Evolutionary conservation across 495 filamentous ascomycete species (phyloP).

Genomic region (Penicillium lagena): DNA sequence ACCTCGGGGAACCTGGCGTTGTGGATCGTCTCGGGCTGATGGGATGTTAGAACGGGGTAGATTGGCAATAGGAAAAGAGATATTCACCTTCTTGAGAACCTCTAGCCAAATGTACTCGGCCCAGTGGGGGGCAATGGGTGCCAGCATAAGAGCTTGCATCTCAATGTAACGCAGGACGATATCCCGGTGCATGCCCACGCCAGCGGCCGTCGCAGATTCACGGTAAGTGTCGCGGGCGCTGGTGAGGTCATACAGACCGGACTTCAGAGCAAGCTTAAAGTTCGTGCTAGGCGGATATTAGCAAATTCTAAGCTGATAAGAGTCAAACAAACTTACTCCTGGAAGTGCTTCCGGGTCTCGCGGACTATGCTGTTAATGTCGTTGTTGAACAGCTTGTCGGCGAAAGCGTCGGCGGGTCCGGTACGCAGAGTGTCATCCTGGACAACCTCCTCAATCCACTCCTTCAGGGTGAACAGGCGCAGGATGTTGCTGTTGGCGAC

Average conservation of each 20-base stretch:
- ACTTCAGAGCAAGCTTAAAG: constrained; percentile 91
- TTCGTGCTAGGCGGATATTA: constrained; percentile 48
- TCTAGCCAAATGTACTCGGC: constrained; percentile 90
- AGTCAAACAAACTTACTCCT: constrained; percentile 38
- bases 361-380: constrained; percentile 81
- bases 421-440: constrained; percentile 67
- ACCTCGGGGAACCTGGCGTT: constrained; percentile 69
- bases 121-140: constrained; percentile 87
- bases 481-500: constrained; percentile 89
- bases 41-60: constrained; percentile 12
- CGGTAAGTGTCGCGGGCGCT: constrained; percentile 86
- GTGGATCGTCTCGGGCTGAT: constrained; percentile 61
- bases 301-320: constrained; percentile 1
- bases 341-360: constrained; percentile 71
- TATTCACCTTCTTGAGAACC: constrained; percentile 63
- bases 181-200: constrained; percentile 76
- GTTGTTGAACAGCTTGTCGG: constrained; percentile 87
- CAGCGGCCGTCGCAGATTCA: constrained; percentile 64
- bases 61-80: not conserved
- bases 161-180: constrained; percentile 72
- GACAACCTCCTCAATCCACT: constrained; percentile 85
- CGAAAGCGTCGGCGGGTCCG: constrained; percentile 68
- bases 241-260: constrained; percentile 82
- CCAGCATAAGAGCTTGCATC: constrained; percentile 76
- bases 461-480: constrained; percentile 74